These are phyloP conservation scores for Halophytophthora batemanensis DNA, from an alignment of 352 stramenopile genomes.

Conservation along the genomic window DNA sequence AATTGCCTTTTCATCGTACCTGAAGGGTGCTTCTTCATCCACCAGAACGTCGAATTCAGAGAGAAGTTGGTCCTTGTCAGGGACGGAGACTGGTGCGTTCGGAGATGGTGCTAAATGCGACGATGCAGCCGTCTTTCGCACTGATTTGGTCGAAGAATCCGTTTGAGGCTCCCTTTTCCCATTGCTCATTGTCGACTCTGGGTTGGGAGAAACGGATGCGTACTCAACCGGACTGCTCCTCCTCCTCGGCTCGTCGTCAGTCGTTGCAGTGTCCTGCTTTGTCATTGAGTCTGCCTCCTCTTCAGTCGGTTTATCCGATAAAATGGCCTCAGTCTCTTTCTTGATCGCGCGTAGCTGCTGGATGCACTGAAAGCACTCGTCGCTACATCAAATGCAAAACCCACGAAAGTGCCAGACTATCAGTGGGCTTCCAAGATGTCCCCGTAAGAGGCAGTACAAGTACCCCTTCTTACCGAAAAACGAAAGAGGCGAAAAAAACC, in stretches of 20 bases:
- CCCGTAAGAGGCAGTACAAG: slow-evolving; percentile 5
- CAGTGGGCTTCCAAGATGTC: neutral
- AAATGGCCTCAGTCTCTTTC: slow-evolving; percentile 56
- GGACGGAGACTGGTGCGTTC: slow-evolving; percentile 19
- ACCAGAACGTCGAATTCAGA: slow-evolving; percentile 73
- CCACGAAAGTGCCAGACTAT: neutral
- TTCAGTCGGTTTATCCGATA: slow-evolving; percentile 27
- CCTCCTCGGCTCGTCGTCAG: slow-evolving; percentile 12
- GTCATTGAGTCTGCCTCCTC: neutral
- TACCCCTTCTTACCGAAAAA: slow-evolving; percentile 55
- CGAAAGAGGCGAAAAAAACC: slow-evolving; percentile 81
- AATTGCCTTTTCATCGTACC: slow-evolving; percentile 31
- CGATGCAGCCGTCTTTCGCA: slow-evolving; percentile 5
- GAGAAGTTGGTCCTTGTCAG: slow-evolving; percentile 46
- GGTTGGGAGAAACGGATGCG: slow-evolving; percentile 23
- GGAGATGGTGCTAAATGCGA: slow-evolving; percentile 8
- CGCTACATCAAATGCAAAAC: slow-evolving; percentile 26
- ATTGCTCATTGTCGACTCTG: slow-evolving; percentile 5
- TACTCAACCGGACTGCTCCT: slow-evolving; percentile 20
- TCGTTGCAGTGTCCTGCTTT: neutral
- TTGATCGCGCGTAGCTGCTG: slow-evolving; percentile 75
- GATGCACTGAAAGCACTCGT: slow-evolving; percentile 83
- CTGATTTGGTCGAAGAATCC: neutral
- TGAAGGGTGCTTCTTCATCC: slow-evolving; percentile 65
- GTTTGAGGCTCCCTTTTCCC: neutral